These are phyloP conservation scores for Brassica balearica DNA, from an alignment of 441 rosid genomes.

Conservation along the genomic window DNA sequence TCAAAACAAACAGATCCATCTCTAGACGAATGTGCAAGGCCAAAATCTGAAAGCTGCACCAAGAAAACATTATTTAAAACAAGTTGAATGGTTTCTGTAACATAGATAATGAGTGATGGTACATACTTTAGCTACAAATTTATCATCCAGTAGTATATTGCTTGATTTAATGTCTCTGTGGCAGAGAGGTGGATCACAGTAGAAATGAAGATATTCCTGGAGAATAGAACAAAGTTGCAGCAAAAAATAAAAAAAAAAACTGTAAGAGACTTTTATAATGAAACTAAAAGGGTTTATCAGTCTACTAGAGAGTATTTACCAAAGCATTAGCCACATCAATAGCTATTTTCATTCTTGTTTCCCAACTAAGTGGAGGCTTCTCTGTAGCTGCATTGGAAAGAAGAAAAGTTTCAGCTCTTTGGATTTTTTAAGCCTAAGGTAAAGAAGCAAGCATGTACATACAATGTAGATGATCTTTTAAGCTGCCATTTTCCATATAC, in stretches of 20 bases:
- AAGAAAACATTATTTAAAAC: slow-evolving; percentile 15
- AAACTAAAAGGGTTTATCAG: slow-evolving; percentile 25
- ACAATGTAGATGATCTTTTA: slow-evolving; percentile 90
- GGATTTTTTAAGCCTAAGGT: slow-evolving; percentile 14
- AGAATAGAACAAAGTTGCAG: slow-evolving; percentile 36
- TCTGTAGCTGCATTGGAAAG: slow-evolving; percentile 56
- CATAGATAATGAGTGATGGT: not conserved
- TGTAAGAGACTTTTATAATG: slow-evolving; percentile 19
- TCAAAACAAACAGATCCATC: slow-evolving; percentile 88
- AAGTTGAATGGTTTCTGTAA: slow-evolving; percentile 19
- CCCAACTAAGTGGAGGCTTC: slow-evolving; percentile 81
- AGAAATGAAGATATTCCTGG: slow-evolving; percentile 98
- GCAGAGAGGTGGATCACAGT: slow-evolving; percentile 97
- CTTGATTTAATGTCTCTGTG: slow-evolving; percentile 96
- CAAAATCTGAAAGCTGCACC: slow-evolving; percentile 94
- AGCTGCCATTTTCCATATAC: slow-evolving; percentile 92
- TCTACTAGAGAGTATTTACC: slow-evolving; percentile 56
- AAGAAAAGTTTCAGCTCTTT: slow-evolving; percentile 9
- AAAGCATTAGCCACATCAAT: slow-evolving; percentile 95
- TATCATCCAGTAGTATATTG: slow-evolving; percentile 90
- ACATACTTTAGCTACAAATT: slow-evolving; percentile 87
- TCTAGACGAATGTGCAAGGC: slow-evolving; percentile 89
- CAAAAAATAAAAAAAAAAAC: slow-evolving; percentile 42
- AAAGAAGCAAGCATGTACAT: slow-evolving; percentile 35
- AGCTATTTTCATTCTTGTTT: slow-evolving; percentile 83